phyloP scores from a whole-genome alignment of 176 grass and related monocot species.

The Elymus sibiricus region DNA sequence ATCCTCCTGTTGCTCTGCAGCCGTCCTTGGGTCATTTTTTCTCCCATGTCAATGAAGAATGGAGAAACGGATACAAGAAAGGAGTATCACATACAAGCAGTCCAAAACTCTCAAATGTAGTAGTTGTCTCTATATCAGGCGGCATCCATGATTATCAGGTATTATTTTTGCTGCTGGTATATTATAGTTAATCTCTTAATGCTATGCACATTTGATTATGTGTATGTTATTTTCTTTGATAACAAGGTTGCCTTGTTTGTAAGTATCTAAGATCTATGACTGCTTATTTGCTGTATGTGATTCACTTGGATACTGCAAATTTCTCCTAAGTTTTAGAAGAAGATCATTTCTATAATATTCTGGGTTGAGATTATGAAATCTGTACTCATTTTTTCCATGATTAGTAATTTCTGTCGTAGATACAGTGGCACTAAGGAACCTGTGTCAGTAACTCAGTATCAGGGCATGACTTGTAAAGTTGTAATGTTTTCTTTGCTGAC shows the following conservation, averaged over 20 bases:
- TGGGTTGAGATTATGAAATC: neutral
- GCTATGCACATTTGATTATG: constrained; percentile 10
- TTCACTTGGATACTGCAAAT: neutral
- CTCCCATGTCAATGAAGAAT: constrained; percentile 87
- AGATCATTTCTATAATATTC: neutral
- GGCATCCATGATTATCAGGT: constrained; percentile 99
- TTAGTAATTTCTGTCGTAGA: constrained; percentile 5
- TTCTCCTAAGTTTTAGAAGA: constrained; percentile 7
- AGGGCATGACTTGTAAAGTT: neutral
- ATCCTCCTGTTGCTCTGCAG: constrained; percentile 87
- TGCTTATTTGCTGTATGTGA: constrained; percentile 1
- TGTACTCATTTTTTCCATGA: neutral
- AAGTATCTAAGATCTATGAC: neutral
- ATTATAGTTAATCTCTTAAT: constrained; percentile 20
- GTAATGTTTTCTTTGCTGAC: neutral
- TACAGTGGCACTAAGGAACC: neutral
- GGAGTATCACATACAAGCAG: constrained; percentile 30
- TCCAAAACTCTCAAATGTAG: constrained; percentile 70
- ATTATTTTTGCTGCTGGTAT: constrained; percentile 8
- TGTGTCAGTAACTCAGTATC: neutral
- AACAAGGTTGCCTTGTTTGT: constrained; percentile 8
- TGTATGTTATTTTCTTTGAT: constrained; percentile 4
- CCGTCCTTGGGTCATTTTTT: constrained; percentile 93
- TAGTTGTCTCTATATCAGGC: constrained; percentile 83
- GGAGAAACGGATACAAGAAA: constrained; percentile 79